Base-by-base conservation (phyloP, 2,329 filamentous ascomycete species). In the Plectosphaerella sp. region DNA sequence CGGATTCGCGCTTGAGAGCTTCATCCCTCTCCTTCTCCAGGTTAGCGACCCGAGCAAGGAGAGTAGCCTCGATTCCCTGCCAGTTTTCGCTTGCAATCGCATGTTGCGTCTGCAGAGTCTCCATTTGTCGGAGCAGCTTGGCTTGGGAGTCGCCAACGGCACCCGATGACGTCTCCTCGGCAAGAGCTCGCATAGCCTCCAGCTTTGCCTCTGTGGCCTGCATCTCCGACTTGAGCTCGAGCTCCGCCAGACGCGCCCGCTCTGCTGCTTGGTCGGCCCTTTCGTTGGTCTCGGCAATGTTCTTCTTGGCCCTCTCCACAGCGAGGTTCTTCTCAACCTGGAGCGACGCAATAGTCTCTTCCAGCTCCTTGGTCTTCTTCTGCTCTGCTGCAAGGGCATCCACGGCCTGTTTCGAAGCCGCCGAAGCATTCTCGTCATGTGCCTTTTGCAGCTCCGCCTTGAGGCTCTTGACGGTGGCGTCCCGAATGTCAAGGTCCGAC, bases 71-170 rank as follows among this genome's bases (percentile, higher is more conserved):
- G 56, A 99, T 95, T 1, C 91, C 90, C 65, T 97, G 92, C 94
- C 95, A 99, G 62, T 99, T 99, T 64, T 96, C 91, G 59, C 90
- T 94, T 1, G 94, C 94, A 51, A 95, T 86, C 1, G 91, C 86
- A 69, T 99, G 96, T 67, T 99, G 95, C 7, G 89, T 94, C 69
- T 99, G 94, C 37, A 99, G 73, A 1, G 90, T 97, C 72, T 99
- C 94, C 50, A 99, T 88, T 69, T 99, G 95, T 41, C 94, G 85
- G 43, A 97, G 76, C 41, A 97, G 77, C 67, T 97, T 97, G 43
- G 89, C 89, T 62, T 96, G 91, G 1, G 88, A 84, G 64, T 96
- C 90, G 14, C 91, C 89, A 6, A 85, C 84, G 14, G 84, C 84
- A 15, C 89, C 88, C 3, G 91, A 93, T 2, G 91, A 91, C 1